Base-by-base conservation (phyloP, 1,284 basidiomycete genomes). In the Inonotus obliquus region DNA sequence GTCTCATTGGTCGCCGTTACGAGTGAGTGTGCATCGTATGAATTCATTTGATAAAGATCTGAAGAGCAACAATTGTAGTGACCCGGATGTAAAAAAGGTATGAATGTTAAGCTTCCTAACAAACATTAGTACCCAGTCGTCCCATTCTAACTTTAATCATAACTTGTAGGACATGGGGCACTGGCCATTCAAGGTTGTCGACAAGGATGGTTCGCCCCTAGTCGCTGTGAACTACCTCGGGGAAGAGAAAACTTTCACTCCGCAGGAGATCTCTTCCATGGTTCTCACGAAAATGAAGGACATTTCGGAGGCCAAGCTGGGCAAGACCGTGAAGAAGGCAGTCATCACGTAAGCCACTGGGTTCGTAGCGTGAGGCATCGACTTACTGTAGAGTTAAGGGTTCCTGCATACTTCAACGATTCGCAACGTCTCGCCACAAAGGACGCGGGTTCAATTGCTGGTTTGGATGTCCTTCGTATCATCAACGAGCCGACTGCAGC, bases 201-300 rank as follows among this genome's bases (percentile, higher is more conserved):
- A 93, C 78, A 94, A 94, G 79, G 91, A 90, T 67, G 94, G 94
- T 72, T 98, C 96, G 71, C 96, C 97, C 57, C 78, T 95, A 78
- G 97, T 99, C 81, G 87, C 92, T 80, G 95, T 99, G 71, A 85
- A 94, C 73, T 96, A 96, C 81, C 86, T 92, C 69, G 86, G 86
- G 66, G 95, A 98, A 73, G 90, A 92, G 68, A 98, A 98, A 83
- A 89, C 87, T 66, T 98, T 98, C 81, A 94, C 89, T 69, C 94
- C 95, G 61, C 94, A 98, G 78, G 95, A 98, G 77, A 96, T 99
- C 75, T 98, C 96, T 19, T 89, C 96, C 68, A 98, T 99, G 96
- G 96, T 99, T 69, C 87, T 99, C 70, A 84, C 83, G 71, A 99
- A 98, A 83, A 98, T 99, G 94, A 98, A 96, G 86, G 96, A 98